Evolutionary conservation across 805 yeast species (phyloP), one percentile per base, ranked within the genome.

Genomic region (Cyberlindnera veronae): DNA sequence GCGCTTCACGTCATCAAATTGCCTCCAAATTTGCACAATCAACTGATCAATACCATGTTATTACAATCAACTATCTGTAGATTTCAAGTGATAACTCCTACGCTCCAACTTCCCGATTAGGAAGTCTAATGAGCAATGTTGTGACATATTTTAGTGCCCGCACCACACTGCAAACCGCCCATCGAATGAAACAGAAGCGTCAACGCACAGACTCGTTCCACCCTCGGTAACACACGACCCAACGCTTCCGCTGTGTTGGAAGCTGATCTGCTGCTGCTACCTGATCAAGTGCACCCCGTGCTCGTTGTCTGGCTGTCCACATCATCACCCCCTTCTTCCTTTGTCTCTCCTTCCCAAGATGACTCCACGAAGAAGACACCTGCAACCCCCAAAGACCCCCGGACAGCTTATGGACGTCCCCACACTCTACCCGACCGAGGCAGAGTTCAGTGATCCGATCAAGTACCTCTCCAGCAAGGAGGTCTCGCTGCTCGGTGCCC

Each of bases 371-470:
- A 13, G 35, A 22, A 19, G 23, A 13, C 14, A 4, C 13, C 22
- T 9, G 6, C 12, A 6, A 4, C 6, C 20, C 6, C 12, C 20
- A 14, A 11, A 23, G 21, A 15, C 10, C 18, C 5, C 24, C 6
- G 10, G 6, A 13, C 26, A 38, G 32, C 28, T 24, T 12, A 53
- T 50, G 26, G 51, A 50, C 22, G 63, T 67, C 2, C 95, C 95
- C 3, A 67, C 75, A 0, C 63, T 79, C 12, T 60, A 62, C 34
- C 84, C 90, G 2, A 63, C 79, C 2, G 63, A 62, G 15, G 69
- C 68, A 19, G 81, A 84, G 50, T 76, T 80, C 44, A 54, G 60
- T 10, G 81, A 83, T 56, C 95, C 95, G 1, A 74, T 82, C 16
- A 60, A 58, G n/a, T 83, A 79, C 49, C 64, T 86, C 14, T 81